Evolutionary conservation across 768 basidiomycete genomes (phyloP), one percentile per base, ranked within the genome.

Genomic region (Kwoniella pini): DNA sequence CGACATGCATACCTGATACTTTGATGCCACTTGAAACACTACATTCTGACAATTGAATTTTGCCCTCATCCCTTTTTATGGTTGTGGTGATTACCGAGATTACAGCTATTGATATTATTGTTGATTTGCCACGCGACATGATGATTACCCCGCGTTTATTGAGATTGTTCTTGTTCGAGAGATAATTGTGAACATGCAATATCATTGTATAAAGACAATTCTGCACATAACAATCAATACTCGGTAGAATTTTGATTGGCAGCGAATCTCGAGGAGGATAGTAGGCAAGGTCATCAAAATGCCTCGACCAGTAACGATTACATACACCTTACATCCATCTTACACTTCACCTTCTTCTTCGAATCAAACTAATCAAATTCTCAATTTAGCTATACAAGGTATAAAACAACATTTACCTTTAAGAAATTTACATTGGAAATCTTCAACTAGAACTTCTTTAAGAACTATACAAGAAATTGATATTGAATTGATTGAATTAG

Each of bases 371-470:
- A 27, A 50, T 3, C 48, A 50, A 17, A 31, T 50, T 17, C 30
- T 30, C 15, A 30, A 15, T 3, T 28, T 50, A 1, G 66, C 70
- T 21, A 43, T 74, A 15, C 54, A 57, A n/a, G 68, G 66, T 10
- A 67, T 79, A 45, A 60, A 62, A 4, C 58, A 72, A 0, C 80
- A 81, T 44, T 74, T 82, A 4, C 96, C 96, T 0, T 81, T 99
- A 54, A 86, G 88, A 51, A 94, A 88, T 79, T 84, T 98, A 26
- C 91, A 97, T 78, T 97, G 96, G 94, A 94, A 90, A 77, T 84
- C 89, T 17, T 70, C 84, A 3, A 84, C 86, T 1, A 82, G 87
- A 42, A 83, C 88, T 4, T 85, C 85, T 15, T 81, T 93, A 42
- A 84, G 89, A 64, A 96, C 91, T 0, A 91, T 99, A 51, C 91